These are phyloP conservation scores for Schizosaccharomyces cryophilus DNA, from an alignment of 805 yeast genomes.

Conservation along the genomic window DNA sequence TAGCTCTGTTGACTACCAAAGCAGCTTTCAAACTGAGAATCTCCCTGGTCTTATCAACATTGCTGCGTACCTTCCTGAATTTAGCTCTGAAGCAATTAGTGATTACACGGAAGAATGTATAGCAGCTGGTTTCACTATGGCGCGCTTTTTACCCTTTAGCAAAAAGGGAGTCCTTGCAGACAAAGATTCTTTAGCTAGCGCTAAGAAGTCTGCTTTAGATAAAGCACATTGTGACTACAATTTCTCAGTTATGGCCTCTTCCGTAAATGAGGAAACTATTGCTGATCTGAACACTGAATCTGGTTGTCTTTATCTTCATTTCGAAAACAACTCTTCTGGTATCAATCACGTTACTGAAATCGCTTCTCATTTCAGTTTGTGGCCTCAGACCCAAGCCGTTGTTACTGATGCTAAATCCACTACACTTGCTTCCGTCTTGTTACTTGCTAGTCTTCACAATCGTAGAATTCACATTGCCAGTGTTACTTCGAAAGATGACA, in stretches of 20 bases:
- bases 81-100: conserved; percentile 33
- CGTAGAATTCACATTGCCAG: conserved; percentile 74
- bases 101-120: conserved; percentile 44
- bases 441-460: conserved; percentile 68
- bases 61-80: conserved; percentile 49
- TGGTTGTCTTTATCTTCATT: conserved; percentile 61
- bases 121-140: conserved; percentile 72
- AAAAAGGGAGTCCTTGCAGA: conserved; percentile 31
- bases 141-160: conserved; percentile 50
- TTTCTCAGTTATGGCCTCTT: conserved; percentile 62
- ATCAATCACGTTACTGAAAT: conserved; percentile 47
- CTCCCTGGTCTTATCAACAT: conserved; percentile 75
- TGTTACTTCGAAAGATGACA: conserved; percentile 56
- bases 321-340: conserved; percentile 36
- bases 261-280: conserved; percentile 35
- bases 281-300: conserved; percentile 39
- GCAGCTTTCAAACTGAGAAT: conserved; percentile 59
- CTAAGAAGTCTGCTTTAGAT: conserved; percentile 34
- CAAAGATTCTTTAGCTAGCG: conserved; percentile 39
- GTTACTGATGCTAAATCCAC: conserved; percentile 82
- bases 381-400: conserved; percentile 70
- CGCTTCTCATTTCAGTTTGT: conserved; percentile 50
- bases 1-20: conserved; percentile 61
- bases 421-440: conserved; percentile 72
- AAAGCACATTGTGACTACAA: conserved; percentile 62